Base-by-base conservation (phyloP, 2,329 filamentous ascomycete genomes). In the Fusarium sp. region DNA sequence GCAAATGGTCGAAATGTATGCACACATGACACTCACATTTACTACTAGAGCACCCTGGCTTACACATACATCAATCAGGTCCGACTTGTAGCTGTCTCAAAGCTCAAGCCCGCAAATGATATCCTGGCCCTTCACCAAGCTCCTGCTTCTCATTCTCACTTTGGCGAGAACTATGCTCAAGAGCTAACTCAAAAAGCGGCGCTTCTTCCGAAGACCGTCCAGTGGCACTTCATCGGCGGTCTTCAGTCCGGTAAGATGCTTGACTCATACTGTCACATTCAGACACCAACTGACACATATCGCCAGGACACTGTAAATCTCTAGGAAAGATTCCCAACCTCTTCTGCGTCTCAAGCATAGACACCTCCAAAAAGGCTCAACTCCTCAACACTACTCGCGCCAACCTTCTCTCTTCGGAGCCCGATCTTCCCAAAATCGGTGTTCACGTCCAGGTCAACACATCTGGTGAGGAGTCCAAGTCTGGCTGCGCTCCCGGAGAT, bases 361-460 rank as follows among this genome's bases (percentile, higher is more conserved):
- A 99, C 80, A 89, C 88, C 12, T 79, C 85, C 68, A 98, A 97
- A 80, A 99, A 99, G 80, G 96, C 94, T 0, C 86, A 89, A 55
- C 86, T 93, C 51, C 85, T 99, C 30, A 89, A 97, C 78, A 91
- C 91, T 65, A 88, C 93, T 15, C 91, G 96, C 47, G 86, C 85
- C 13, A 88, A 87, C 37, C 81, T 91, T 37, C 76, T 83, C 26
- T 72, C 77, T 50, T 70, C 79, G 38, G 76, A 78, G 45, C 78
- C 80, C 60, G 79, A 80, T 26, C 72, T 77, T 4, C 74, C 79
- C 50, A 81, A 82, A 61, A 82, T 97, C 71, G 83, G 89, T 57
- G 85, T 99, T 31, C 94, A 96, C 82, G 90, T 99, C 18, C 96
- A 99, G 81, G 90, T 99, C 72, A 99, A 99, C 81, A 99, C 96